Conservation (phyloP, 2,329 filamentous ascomycete species). For the Triangularia setosa region DNA sequence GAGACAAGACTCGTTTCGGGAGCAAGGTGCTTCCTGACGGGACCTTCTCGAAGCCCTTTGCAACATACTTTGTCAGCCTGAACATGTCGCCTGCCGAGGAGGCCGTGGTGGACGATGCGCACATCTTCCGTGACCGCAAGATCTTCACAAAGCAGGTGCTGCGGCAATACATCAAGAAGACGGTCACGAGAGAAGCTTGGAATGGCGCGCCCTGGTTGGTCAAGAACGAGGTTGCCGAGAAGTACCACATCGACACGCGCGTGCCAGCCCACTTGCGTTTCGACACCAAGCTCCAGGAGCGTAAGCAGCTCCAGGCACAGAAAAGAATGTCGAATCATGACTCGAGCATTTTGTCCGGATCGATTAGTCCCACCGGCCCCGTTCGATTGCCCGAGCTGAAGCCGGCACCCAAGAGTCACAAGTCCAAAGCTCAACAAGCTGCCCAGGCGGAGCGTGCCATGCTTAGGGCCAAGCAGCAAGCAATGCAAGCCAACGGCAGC, state of each 20-base stretch:
- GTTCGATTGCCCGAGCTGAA: slow-evolving; percentile 68
- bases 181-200: slow-evolving; percentile 87
- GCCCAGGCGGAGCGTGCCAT: slow-evolving; percentile 37
- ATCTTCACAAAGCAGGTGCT: slow-evolving; percentile 93
- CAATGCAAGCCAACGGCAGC: slow-evolving; percentile 32
- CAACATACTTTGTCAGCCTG: slow-evolving; percentile 76
- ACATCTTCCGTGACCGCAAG: slow-evolving; percentile 83
- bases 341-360: slow-evolving; percentile 28
- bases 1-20: slow-evolving; percentile 80
- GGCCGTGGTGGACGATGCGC: slow-evolving; percentile 72
- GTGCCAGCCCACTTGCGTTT: slow-evolving; percentile 79
- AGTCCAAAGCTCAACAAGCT: slow-evolving; percentile 43
- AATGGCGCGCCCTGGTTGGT: slow-evolving; percentile 96
- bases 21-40: slow-evolving; percentile 62
- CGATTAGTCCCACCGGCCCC: slow-evolving; percentile 41
- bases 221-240: slow-evolving; percentile 76
- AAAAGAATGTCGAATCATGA: slow-evolving; percentile 54
- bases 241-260: slow-evolving; percentile 82
- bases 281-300: slow-evolving; percentile 72
- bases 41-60: slow-evolving; percentile 64
- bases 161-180: slow-evolving; percentile 91
- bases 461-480: slow-evolving; percentile 35
- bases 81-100: slow-evolving; percentile 66
- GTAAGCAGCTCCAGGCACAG: slow-evolving; percentile 66
- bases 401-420: slow-evolving; percentile 59